Evolutionary conservation across 2,329 filamentous ascomycete species (phyloP).

Genomic region (Ceratocystis albifundus): DNA sequence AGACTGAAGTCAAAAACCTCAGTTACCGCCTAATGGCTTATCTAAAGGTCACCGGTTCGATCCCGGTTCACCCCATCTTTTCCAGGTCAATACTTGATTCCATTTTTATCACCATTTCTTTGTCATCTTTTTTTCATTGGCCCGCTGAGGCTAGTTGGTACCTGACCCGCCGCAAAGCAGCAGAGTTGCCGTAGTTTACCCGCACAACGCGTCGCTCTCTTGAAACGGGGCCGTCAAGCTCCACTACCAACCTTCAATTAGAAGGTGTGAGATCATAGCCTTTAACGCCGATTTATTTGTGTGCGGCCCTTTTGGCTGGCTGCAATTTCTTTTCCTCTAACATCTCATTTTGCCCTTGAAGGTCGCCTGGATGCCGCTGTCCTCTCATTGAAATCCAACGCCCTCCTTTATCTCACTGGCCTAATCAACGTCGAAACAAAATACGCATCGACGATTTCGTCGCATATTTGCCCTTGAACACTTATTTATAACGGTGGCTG

Average conservation of each 20-base stretch:
- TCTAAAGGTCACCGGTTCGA: slow-evolving; percentile 24
- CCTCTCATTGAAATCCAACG: background rate
- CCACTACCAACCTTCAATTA: slow-evolving; percentile 11
- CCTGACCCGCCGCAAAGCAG: background rate
- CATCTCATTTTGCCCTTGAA: background rate
- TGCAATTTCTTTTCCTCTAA: background rate
- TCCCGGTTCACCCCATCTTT: slow-evolving; percentile 20
- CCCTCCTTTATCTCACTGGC: background rate
- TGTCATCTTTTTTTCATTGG: background rate
- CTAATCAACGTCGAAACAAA: background rate
- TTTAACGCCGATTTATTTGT: background rate
- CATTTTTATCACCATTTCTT: too few relatives aligned
- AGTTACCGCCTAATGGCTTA: slow-evolving; percentile 15
- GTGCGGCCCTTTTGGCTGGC: background rate
- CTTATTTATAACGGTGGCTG: background rate
- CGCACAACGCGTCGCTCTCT: background rate
- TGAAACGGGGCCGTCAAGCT: background rate
- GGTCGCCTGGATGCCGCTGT: background rate
- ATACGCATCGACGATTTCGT: background rate
- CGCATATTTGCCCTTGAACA: background rate
- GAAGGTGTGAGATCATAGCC: slow-evolving; percentile 10
- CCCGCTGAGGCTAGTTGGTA: background rate
- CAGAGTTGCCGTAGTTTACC: background rate
- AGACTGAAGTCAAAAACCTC: slow-evolving; percentile 23
- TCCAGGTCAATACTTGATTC: too few relatives aligned